phyloP scores from a whole-genome alignment of 192 early-diverging fungal genomes.

The Thoreauomyces humboldtii region DNA sequence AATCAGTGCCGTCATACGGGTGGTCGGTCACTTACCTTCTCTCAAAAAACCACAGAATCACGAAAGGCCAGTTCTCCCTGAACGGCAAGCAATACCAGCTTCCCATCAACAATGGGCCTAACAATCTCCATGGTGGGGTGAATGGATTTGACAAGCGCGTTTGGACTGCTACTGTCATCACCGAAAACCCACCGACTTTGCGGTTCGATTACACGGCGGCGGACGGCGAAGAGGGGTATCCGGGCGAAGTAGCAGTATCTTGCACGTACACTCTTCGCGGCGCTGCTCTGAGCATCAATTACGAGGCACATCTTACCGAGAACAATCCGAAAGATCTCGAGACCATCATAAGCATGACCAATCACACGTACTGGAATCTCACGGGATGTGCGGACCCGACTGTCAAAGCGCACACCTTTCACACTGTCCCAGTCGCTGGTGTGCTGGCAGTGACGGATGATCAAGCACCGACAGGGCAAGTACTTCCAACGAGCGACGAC shows the following conservation, averaged over 20 bases:
- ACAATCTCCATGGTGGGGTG: conserved; percentile 78
- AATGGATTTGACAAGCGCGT: conserved; percentile 69
- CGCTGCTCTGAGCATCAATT: conserved; percentile 33
- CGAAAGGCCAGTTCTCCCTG: conserved; percentile 61
- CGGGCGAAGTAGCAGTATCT: conserved; percentile 59
- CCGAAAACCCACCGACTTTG: conserved; percentile 49
- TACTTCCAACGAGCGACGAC: conserved; percentile 38
- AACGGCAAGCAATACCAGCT: conserved; percentile 54
- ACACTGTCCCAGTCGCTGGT: conserved; percentile 45
- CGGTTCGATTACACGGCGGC: conserved; percentile 55
- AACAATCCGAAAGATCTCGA: conserved; percentile 43
- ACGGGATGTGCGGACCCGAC: conserved; percentile 56
- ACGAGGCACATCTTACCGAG: conserved; percentile 49
- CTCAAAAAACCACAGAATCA: conserved; percentile 52
- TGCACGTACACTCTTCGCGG: conserved; percentile 56
- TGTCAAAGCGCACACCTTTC: conserved; percentile 50
- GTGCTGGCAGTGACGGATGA: conserved; percentile 51
- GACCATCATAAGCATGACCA: conserved; percentile 75
- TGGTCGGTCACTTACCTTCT: neutral
- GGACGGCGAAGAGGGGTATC: conserved; percentile 79
- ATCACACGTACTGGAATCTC: conserved; percentile 88
- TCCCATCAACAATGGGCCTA: conserved; percentile 69
- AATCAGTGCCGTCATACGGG: neutral
- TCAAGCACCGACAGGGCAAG: conserved; percentile 71
- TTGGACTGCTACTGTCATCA: conserved; percentile 52